These are phyloP conservation scores for Daedaleopsis nitida DNA, from an alignment of 768 basidiomycete genomes.

Conservation along the genomic window DNA sequence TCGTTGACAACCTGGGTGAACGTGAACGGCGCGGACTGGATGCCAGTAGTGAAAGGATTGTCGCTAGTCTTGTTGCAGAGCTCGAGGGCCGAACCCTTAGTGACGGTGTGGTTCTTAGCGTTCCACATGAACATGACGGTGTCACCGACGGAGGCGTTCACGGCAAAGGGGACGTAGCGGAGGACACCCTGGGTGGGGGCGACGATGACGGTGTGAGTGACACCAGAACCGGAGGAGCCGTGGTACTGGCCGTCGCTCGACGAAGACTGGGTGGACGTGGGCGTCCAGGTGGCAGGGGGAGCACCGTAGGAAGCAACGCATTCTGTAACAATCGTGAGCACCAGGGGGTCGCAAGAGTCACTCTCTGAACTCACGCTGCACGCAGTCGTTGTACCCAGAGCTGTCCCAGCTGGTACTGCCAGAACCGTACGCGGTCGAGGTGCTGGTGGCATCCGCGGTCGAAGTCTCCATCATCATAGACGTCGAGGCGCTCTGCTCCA, in stretches of 20 bases:
- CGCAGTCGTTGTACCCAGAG: conserved; percentile 65
- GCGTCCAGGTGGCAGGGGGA: conserved; percentile 32
- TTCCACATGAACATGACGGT: conserved; percentile 78
- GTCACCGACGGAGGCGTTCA: conserved; percentile 77
- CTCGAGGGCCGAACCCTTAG: conserved; percentile 66
- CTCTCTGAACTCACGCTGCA: conserved; percentile 54
- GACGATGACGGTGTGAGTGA: conserved; percentile 75
- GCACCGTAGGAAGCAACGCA: conserved; percentile 64
- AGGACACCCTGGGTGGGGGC: conserved; percentile 77
- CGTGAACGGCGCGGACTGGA: conserved; percentile 61
- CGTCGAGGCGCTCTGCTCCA: background rate
- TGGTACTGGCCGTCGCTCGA: conserved; percentile 1
- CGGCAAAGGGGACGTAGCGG: conserved; percentile 72
- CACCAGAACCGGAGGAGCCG: conserved; percentile 49
- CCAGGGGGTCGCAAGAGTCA: background rate
- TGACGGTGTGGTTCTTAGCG: conserved; percentile 81
- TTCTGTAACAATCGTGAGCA: conserved; percentile 41
- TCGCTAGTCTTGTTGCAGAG: conserved; percentile 75
- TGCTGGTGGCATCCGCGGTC: conserved; percentile 10
- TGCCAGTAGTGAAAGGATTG: conserved; percentile 63
- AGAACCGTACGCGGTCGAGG: conserved; percentile 53
- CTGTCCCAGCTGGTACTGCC: conserved; percentile 60
- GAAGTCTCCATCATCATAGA: conserved; percentile 9
- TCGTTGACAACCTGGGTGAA: conserved; percentile 75
- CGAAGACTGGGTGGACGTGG: conserved; percentile 23